Conservation (phyloP, 2,329 filamentous ascomycete genomes). For the Penicillium nordicum region DNA sequence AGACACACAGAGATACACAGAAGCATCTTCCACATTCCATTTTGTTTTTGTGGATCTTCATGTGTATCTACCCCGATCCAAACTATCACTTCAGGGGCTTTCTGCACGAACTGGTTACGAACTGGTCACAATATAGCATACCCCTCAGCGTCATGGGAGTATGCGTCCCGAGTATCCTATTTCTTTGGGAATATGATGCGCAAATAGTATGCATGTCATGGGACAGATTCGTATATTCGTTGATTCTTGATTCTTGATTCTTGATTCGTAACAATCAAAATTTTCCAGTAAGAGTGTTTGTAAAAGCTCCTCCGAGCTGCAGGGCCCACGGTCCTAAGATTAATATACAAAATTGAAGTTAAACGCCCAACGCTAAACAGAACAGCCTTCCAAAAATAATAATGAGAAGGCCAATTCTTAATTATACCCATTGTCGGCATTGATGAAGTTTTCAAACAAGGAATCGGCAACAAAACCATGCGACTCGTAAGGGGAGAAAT, state of each 20-base stretch:
- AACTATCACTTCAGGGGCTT: too few species aligned
- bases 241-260: background rate
- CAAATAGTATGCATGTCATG: background rate
- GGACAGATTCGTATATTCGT: background rate
- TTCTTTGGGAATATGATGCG: background rate
- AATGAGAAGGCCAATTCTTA: background rate
- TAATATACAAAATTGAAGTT: background rate
- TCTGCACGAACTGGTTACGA: background rate
- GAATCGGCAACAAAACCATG: background rate
- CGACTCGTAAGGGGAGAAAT: background rate
- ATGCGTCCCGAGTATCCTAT: background rate
- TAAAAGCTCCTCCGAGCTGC: background rate
- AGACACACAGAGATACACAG: too few species aligned
- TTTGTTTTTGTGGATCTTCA: too few species aligned
- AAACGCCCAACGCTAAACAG: background rate
- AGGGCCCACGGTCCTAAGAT: background rate
- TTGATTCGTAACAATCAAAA: background rate
- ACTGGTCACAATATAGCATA: background rate
- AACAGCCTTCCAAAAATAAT: background rate
- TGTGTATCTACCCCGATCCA: too few species aligned
- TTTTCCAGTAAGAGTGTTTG: background rate
- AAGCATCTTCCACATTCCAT: too few species aligned
- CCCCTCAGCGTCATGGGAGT: background rate
- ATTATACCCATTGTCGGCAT: background rate
- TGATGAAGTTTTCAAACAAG: slow-evolving; percentile 8